Conservation (phyloP, 306 rosid genomes). For the Cucurbita argyrosperma region DNA sequence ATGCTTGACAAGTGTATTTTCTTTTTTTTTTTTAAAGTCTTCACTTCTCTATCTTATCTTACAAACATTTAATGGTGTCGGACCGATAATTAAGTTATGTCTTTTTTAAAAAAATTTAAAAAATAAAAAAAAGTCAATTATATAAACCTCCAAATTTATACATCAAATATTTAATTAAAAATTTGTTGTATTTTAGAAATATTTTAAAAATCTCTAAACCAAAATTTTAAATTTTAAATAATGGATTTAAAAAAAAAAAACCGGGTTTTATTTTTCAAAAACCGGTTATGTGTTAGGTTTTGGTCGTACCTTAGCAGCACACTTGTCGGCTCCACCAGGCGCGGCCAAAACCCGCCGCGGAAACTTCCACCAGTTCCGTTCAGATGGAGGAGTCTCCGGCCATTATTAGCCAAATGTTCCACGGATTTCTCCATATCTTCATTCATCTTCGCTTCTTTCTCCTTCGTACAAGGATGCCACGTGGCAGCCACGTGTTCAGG, state of each 20-base stretch:
- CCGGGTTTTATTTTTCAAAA: too few relatives aligned
- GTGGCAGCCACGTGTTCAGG: conserved; percentile 32
- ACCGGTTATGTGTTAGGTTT: neutral
- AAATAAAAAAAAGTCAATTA: too few relatives aligned
- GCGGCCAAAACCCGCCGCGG: conserved; percentile 53
- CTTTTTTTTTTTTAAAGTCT: neutral
- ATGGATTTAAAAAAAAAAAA: too few relatives aligned
- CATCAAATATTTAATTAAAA: too few relatives aligned
- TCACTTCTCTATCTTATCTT: neutral
- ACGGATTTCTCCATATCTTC: neutral
- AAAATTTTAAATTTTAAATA: too few relatives aligned
- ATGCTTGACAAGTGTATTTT: too few relatives aligned
- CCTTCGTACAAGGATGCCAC: conserved; percentile 59
- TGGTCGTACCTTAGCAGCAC: conserved; percentile 23
- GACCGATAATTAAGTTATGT: too few relatives aligned
- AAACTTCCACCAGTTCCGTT: neutral
- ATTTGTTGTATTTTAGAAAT: too few relatives aligned
- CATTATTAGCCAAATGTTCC: neutral
- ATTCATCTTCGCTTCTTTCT: neutral
- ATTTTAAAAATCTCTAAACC: too few relatives aligned
- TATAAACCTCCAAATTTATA: neutral
- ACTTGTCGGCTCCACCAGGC: conserved; percentile 27
- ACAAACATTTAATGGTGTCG: too few relatives aligned
- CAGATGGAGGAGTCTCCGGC: conserved; percentile 27
- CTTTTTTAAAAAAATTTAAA: too few relatives aligned